These are phyloP conservation scores for Pelargonium citronellum DNA, from an alignment of 441 rosid species.

Conservation along the genomic window DNA sequence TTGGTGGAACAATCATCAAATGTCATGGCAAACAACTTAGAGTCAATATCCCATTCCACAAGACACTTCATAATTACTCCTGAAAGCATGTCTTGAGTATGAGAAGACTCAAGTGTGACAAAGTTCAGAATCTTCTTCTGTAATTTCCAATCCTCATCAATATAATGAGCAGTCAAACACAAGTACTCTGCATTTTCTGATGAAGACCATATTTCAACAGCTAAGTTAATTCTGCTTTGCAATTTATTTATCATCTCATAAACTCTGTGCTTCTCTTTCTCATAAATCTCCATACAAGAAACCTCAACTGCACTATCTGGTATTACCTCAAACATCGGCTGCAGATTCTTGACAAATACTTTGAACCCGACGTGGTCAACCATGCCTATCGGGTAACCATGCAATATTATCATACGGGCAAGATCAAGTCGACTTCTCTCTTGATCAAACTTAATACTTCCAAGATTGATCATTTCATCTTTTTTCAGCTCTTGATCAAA, in stretches of 20 bases:
- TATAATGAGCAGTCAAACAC: conserved; percentile 69
- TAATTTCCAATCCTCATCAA: conserved; percentile 80
- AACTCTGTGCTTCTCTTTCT: conserved; percentile 70
- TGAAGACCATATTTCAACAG: conserved; percentile 74
- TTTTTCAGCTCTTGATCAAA: conserved; percentile 67
- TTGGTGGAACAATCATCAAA: conserved; percentile 56
- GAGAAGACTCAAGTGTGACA: conserved; percentile 67
- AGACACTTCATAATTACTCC: conserved; percentile 69
- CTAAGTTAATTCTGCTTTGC: conserved; percentile 77
- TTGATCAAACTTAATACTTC: conserved; percentile 67
- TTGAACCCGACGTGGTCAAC: conserved; percentile 89
- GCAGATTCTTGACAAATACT: conserved; percentile 80
- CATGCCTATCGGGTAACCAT: conserved; percentile 71
- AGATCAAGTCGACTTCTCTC: conserved; percentile 72
- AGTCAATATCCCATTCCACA: conserved; percentile 76
- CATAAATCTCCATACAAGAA: conserved; percentile 69
- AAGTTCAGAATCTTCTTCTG: conserved; percentile 76
- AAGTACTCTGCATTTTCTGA: conserved; percentile 52
- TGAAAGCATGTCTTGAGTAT: conserved; percentile 76
- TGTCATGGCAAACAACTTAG: conserved; percentile 77
- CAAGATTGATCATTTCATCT: conserved; percentile 60
- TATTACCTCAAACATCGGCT: conserved; percentile 70
- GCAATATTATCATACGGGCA: conserved; percentile 86
- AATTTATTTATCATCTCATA: conserved; percentile 47
- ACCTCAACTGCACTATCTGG: conserved; percentile 52